Evolutionary conservation across 257 asterid genomes (phyloP).

Genomic region (Cynanchum wilfordii): DNA sequence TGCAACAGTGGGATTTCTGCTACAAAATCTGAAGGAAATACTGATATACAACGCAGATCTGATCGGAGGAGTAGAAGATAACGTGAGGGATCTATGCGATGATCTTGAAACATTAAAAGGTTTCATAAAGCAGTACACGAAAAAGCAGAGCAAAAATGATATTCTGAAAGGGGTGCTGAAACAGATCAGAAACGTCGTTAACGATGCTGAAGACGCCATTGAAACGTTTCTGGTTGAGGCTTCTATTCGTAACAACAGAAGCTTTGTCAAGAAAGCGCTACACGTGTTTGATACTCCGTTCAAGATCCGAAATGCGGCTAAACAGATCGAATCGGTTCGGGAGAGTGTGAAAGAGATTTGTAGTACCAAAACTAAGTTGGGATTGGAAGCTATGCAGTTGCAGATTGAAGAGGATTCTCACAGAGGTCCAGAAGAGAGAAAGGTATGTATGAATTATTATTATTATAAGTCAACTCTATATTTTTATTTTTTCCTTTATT

Average conservation of each 20-base stretch:
- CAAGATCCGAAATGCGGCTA: conserved; percentile 26
- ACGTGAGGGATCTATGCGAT: conserved; percentile 31
- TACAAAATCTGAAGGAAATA: conserved; percentile 33
- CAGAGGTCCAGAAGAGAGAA: neutral
- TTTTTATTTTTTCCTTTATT: too few relatives aligned
- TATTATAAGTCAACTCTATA: too few relatives aligned
- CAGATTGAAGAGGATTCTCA: conserved; percentile 12
- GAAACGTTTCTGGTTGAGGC: conserved; percentile 3
- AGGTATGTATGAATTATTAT: too few relatives aligned
- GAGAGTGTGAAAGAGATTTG: conserved; percentile 25
- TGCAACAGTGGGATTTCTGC: conserved; percentile 28
- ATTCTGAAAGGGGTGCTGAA: conserved; percentile 16
- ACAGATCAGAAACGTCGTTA: conserved; percentile 28
- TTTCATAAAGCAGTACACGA: conserved; percentile 20
- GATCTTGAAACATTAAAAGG: conserved; percentile 40
- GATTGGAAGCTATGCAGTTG: conserved; percentile 10
- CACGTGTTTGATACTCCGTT: conserved; percentile 18
- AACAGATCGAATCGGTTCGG: conserved; percentile 30
- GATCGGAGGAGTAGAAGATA: conserved; percentile 27
- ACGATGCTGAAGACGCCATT: conserved; percentile 34
- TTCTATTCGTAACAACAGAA: neutral
- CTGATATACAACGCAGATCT: conserved; percentile 21
- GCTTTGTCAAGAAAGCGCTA: conserved; percentile 16
- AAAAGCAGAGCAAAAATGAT: conserved; percentile 8
- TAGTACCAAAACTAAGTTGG: conserved; percentile 10